phyloP scores from a whole-genome alignment of 345 rosid genomes.

The Murraya koenigii region DNA sequence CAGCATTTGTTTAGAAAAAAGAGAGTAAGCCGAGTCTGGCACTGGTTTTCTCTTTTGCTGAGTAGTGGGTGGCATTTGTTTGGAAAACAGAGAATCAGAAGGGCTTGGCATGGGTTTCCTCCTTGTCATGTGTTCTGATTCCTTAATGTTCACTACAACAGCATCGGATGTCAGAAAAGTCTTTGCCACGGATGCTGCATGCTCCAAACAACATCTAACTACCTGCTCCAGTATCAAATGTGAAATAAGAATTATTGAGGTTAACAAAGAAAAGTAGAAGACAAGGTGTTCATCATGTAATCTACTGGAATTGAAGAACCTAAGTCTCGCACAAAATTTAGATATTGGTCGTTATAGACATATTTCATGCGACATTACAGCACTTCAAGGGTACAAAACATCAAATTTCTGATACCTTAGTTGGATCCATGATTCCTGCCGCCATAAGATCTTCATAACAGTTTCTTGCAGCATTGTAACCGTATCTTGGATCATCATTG shows the following conservation, averaged over 20 bases:
- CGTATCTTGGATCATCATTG: slow-evolving; percentile 46
- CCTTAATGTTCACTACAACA: slow-evolving; percentile 74
- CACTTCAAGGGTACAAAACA: not conserved
- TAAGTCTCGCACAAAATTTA: not conserved
- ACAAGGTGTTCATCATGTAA: not conserved
- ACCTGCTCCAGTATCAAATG: slow-evolving; percentile 45
- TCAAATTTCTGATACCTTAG: slow-evolving; percentile 50
- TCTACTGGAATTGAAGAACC: too few species aligned
- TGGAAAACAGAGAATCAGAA: slow-evolving; percentile 16
- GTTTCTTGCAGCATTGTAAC: slow-evolving; percentile 86
- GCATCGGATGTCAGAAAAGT: slow-evolving; percentile 75
- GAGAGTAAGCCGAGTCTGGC: not conserved
- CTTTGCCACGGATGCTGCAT: slow-evolving; percentile 87
- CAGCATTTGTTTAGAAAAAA: slow-evolving; percentile 1
- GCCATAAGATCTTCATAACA: slow-evolving; percentile 71
- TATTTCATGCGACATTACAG: not conserved
- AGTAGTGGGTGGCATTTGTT: slow-evolving; percentile 13
- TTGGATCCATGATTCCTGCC: slow-evolving; percentile 85
- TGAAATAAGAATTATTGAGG: not conserved
- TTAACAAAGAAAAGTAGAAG: not conserved
- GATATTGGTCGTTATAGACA: not conserved
- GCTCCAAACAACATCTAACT: slow-evolving; percentile 89
- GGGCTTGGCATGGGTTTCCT: slow-evolving; percentile 47
- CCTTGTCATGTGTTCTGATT: slow-evolving; percentile 30
- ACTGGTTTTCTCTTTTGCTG: slow-evolving; percentile 40